A percentile compares a stretch with the other conserved stretches of the same genome.
Evolutionary conservation across 176 grass and related monocot genomes (phyloP).

Genomic region (Musa schizocarpa): DNA sequence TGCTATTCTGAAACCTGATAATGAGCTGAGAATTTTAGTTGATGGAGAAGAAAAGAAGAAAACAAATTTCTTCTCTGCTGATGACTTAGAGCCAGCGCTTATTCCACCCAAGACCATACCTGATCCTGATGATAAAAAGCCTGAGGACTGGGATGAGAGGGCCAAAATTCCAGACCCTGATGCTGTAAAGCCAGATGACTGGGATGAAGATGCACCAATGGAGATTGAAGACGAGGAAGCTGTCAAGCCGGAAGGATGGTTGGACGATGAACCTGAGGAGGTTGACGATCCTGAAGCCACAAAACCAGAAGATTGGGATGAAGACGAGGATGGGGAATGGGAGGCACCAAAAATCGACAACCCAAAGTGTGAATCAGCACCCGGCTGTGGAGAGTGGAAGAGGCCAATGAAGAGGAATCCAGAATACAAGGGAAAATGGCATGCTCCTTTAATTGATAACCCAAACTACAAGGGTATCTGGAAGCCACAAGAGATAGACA

Average conservation of each 20-base stretch:
- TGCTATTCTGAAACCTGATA: conserved; percentile 79
- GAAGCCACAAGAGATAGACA: conserved; percentile 92
- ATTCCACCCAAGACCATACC: conserved; percentile 91
- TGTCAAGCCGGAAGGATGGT: conserved; percentile 83
- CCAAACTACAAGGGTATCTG: conserved; percentile 94
- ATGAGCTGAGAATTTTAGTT: conserved; percentile 72
- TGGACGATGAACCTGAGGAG: conserved; percentile 92
- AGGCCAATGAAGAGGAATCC: conserved; percentile 83
- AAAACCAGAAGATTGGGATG: conserved; percentile 97
- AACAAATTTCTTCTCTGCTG: conserved; percentile 64
- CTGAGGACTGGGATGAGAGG: conserved; percentile 95
- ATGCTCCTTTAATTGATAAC: conserved; percentile 82
- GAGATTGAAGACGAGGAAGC: conserved; percentile 84
- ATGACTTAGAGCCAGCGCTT: conserved; percentile 87
- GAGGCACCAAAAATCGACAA: conserved; percentile 94
- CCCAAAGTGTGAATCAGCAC: conserved; percentile 84
- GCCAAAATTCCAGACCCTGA: conserved; percentile 69
- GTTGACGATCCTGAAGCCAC: conserved; percentile 76
- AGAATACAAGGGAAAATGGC: conserved; percentile 96
- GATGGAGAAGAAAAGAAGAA: conserved; percentile 96
- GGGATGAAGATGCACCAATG: conserved; percentile 94
- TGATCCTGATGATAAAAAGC: conserved; percentile 92
- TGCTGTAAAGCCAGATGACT: conserved; percentile 82
- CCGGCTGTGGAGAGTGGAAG: conserved; percentile 99
- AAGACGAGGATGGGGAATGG: conserved; percentile 99